Conservation (phyloP, 108 stramenopile genomes). For the Thalassiosira profunda region DNA sequence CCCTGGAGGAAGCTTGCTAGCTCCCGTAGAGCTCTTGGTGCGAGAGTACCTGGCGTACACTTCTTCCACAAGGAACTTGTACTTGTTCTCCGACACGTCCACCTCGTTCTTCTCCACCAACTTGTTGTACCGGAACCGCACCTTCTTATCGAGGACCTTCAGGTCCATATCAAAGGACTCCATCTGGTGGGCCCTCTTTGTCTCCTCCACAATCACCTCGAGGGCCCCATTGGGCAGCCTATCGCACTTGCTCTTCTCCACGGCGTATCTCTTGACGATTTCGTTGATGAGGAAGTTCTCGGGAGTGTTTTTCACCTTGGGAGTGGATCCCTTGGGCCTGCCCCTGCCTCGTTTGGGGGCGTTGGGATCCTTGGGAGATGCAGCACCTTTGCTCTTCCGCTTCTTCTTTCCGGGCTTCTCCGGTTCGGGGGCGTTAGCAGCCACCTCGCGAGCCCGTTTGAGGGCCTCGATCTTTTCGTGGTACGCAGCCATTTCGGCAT, state of each 20-base stretch:
- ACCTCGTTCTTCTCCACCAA: neutral
- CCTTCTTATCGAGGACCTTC: neutral
- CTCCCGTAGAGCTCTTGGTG: neutral
- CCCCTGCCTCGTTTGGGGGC: too few relatives aligned
- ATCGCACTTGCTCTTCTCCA: neutral
- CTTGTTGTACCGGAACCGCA: neutral
- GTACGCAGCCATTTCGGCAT: constrained; percentile 18
- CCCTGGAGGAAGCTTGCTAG: constrained; percentile 2
- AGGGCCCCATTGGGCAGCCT: constrained; percentile 8
- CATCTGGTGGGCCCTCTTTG: constrained; percentile 9
- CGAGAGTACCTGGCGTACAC: neutral
- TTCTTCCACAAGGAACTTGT: too few relatives aligned
- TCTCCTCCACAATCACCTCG: constrained; percentile 6
- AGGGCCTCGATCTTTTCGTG: constrained; percentile 11
- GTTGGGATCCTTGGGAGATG: too few relatives aligned
- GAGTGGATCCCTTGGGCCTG: too few relatives aligned
- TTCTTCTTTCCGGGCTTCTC: constrained; percentile 4
- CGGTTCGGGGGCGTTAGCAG: neutral
- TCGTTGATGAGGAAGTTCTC: too few relatives aligned
- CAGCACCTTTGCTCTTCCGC: too few relatives aligned
- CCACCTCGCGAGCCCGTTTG: neutral
- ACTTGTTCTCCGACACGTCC: too few relatives aligned
- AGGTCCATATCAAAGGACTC: constrained; percentile 3
- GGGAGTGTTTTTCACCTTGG: too few relatives aligned
- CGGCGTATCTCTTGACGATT: too few relatives aligned